Evolutionary conservation across 176 grass and related monocot genomes (phyloP), one percentile per base, ranked within the genome.

Genomic region (Oryza punctata): DNA sequence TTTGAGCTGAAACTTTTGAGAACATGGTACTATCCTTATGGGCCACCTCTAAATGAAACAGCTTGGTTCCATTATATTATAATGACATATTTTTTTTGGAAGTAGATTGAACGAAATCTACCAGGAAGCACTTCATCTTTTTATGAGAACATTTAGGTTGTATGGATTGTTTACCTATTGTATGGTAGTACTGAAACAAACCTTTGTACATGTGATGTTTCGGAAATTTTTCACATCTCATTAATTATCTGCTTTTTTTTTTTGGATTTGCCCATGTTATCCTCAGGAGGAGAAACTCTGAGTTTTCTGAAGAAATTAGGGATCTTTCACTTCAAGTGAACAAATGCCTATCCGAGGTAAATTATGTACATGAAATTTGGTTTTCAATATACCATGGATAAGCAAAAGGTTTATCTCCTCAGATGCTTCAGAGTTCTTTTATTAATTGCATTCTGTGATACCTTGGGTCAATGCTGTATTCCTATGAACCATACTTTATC

Each of bases 321-420:
- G 77, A 85, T 89, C 77, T 89, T 49, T 89, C 77, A 65, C 52
- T 65, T 85, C 40, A 76, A 65, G 65, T 89, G 40, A 77, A 85
- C 29, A 49, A 80, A 81, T 81, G 7, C 41, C 68, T 89, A 85
- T 81, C 65, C 37, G 71, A 85, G 82, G 87, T 89, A 76, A 65
- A 21, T 41, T 66, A 6, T 77, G 40, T 10, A 35, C 68, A 87
- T 63, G 5, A 40, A n/a, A 27, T 80, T 75, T 25, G 28, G 59
- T 67, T 65, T 12, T 68, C 26, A 12, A 75, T 74, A 40, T 66
- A 79, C 68, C 46, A 21, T 75, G 69, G 47, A 32, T 21, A 45
- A 19, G 63, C 25, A 26, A 43, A 78, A 79, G 2, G 37, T n/a
- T 81, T 54, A 65, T 21, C 10, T 78, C 54, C 32, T 37, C 35